Evolutionary conservation across 1,139 yeast genomes (phyloP).

Genomic region (Kazachstania sp.): DNA sequence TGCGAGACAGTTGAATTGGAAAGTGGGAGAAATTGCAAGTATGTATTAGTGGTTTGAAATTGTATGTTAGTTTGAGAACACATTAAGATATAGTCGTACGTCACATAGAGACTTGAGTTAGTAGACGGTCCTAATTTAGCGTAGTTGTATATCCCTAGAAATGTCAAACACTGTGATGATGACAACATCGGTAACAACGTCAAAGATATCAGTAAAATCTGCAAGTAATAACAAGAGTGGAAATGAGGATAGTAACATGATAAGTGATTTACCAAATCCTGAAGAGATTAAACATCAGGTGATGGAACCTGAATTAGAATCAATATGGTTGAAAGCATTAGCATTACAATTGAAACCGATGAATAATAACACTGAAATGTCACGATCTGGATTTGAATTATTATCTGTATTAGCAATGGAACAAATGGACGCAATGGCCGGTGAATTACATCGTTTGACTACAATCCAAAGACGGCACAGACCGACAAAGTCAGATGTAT

Average conservation of each 20-base stretch:
- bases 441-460: slow-evolving; percentile 44
- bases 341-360: slow-evolving; percentile 35
- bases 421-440: slow-evolving; percentile 43
- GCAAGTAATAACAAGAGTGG: not conserved
- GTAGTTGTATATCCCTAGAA: too few relatives aligned
- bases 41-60: too few relatives aligned
- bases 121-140: too few relatives aligned
- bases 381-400: slow-evolving; percentile 41
- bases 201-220: not conserved
- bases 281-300: slow-evolving; percentile 6
- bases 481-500: slow-evolving; percentile 1
- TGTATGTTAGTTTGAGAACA: too few relatives aligned
- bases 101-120: too few relatives aligned
- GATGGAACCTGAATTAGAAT: slow-evolving; percentile 14
- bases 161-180: too few relatives aligned
- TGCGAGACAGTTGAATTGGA: too few relatives aligned
- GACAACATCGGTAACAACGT: too few relatives aligned
- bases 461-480: slow-evolving; percentile 47
- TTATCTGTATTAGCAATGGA: slow-evolving; percentile 41
- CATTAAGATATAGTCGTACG: too few relatives aligned
- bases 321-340: slow-evolving; percentile 23
- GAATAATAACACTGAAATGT: slow-evolving; percentile 30
- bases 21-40: too few relatives aligned
- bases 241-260: not conserved
- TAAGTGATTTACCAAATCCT: not conserved